Percentiles rank a stretch among this genome's conserved stretches.
Evolutionary conservation across 1,284 basidiomycete genomes (phyloP).

Genomic region (Ceratorhiza oryzae-sativae): DNA sequence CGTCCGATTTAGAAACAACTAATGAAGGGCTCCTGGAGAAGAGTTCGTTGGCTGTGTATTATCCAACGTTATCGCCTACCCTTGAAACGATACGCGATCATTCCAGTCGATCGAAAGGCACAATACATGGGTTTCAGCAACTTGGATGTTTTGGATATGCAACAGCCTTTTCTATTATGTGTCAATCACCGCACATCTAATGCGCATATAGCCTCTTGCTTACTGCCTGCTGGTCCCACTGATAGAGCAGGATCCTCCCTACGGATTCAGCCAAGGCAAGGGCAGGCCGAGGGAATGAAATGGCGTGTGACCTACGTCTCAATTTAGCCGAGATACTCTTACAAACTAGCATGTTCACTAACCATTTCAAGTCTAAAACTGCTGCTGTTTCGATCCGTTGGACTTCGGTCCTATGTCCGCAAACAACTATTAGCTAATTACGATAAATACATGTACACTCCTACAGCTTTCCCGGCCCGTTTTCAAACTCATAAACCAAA

Average conservation of each 20-base stretch:
- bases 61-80: conserved; percentile 5
- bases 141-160: conserved; percentile 59
- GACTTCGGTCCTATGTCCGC: conserved; percentile 60
- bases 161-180: conserved; percentile 57
- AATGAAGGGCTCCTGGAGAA: conserved; percentile 56
- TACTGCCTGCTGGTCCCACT: conserved; percentile 63
- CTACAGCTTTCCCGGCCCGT: conserved; percentile 48
- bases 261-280: conserved; percentile 85
- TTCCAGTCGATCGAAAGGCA: conserved; percentile 92
- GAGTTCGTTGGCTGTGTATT: conserved; percentile 23
- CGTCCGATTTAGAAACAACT: conserved; percentile 82
- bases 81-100: conserved; percentile 60
- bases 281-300: conserved; percentile 45
- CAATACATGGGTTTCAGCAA: conserved; percentile 65
- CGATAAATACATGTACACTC: conserved; percentile 16
- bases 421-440: not conserved
- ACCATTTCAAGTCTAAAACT: conserved; percentile 95
- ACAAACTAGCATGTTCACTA: conserved; percentile 34
- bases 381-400: conserved; percentile 80
- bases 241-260: conserved; percentile 71
- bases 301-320: not conserved
- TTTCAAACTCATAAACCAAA: conserved; percentile 66
- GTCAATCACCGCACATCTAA: not conserved
- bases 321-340: not conserved
- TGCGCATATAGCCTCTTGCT: conserved; percentile 26